Evolutionary conservation across 768 basidiomycete genomes (phyloP).

Genomic region (Kwoniella sp.): DNA sequence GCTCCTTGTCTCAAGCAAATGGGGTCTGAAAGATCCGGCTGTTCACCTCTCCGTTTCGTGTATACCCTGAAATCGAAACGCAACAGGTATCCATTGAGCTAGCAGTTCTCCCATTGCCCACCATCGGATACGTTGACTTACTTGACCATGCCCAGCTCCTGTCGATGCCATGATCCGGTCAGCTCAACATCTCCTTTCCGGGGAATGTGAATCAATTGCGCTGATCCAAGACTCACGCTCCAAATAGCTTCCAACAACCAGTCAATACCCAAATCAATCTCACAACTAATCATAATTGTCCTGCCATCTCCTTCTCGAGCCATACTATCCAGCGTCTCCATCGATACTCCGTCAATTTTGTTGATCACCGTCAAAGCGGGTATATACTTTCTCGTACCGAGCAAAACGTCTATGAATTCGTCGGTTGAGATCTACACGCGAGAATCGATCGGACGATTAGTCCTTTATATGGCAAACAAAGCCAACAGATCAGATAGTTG

Average conservation of each 20-base stretch:
- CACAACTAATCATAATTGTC: conserved; percentile 94
- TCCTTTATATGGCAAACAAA: neutral
- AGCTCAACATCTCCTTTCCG: neutral
- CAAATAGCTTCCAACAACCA: conserved; percentile 59
- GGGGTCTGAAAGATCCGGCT: conserved; percentile 88
- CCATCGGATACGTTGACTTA: conserved; percentile 32
- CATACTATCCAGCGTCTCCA: conserved; percentile 55
- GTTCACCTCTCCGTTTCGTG: conserved; percentile 94
- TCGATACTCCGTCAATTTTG: conserved; percentile 74
- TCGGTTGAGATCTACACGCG: conserved; percentile 78
- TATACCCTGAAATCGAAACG: conserved; percentile 71
- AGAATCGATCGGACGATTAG: neutral
- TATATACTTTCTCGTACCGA: conserved; percentile 93
- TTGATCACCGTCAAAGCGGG: conserved; percentile 94
- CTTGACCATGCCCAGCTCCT: conserved; percentile 53
- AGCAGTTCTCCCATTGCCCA: no score
- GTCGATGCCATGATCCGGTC: neutral
- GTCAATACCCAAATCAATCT: conserved; percentile 78
- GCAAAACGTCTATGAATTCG: conserved; percentile 97
- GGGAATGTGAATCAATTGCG: no score
- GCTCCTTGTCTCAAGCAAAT: conserved; percentile 82
- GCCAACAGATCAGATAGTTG: conserved; percentile 12
- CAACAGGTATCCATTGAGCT: neutral
- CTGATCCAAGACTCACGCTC: conserved; percentile 47
- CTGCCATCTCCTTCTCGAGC: conserved; percentile 64